Percentiles rank a stretch among this genome's conserved stretches.
Evolutionary conservation across 2,329 filamentous ascomycete species (phyloP).

Genomic region (Scytalidium sp.): DNA sequence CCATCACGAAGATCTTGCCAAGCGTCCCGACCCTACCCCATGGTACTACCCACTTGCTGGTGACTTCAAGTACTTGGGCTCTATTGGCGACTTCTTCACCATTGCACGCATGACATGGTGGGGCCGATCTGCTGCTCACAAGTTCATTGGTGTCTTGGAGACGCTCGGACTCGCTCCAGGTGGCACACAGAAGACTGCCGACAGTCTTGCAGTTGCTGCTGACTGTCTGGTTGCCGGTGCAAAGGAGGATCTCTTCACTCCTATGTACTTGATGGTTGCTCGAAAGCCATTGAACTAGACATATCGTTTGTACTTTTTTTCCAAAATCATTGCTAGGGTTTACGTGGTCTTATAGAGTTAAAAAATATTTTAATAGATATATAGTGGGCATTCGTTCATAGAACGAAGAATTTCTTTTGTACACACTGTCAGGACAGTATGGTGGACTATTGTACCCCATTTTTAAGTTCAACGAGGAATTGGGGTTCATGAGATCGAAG

Average conservation of each 20-base stretch:
- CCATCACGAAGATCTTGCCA: conserved; percentile 82
- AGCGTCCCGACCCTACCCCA: conserved; percentile 69
- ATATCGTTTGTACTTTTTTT: background rate
- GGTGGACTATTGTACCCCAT: background rate
- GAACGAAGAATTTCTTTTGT: background rate
- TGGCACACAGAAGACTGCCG: conserved; percentile 92
- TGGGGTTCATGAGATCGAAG: background rate
- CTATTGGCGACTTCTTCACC: conserved; percentile 75
- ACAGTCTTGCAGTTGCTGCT: conserved; percentile 75
- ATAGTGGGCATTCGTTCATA: background rate
- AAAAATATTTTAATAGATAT: background rate
- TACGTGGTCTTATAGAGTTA: background rate
- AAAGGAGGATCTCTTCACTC: conserved; percentile 84
- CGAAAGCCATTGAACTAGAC: conserved; percentile 61
- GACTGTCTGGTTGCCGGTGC: conserved; percentile 88
- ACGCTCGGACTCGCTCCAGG: conserved; percentile 69
- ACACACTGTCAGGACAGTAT: background rate
- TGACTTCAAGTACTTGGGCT: conserved; percentile 78
- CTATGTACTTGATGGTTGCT: conserved; percentile 95
- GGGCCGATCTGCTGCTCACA: conserved; percentile 73
- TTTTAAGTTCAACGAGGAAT: background rate
- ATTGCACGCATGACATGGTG: conserved; percentile 86
- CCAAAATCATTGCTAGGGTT: background rate
- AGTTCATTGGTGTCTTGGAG: conserved; percentile 75
- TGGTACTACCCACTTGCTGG: conserved; percentile 96